Evolutionary conservation across 2,329 filamentous ascomycete species (phyloP).

Genomic region (Epichloe scottii): DNA sequence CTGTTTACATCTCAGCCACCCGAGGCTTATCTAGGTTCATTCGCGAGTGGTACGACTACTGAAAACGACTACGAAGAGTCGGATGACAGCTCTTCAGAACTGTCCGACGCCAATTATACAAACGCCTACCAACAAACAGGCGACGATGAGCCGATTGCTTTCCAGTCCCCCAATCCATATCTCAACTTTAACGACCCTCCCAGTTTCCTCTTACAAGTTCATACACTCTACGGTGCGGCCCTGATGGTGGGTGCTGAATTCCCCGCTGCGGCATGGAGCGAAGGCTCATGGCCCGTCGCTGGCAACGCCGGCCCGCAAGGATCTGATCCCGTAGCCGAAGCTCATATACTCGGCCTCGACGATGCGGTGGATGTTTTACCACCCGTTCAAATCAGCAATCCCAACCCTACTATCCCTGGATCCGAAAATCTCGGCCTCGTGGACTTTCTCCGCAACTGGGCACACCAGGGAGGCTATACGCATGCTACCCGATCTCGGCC

Average conservation of each 20-base stretch:
- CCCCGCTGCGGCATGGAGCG: background rate
- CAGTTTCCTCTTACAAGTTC: background rate
- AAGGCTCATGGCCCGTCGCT: background rate
- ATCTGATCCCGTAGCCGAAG: constrained; percentile 1
- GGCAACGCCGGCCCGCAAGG: background rate
- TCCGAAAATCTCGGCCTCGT: constrained; percentile 36
- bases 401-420: constrained; percentile 26
- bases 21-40: background rate
- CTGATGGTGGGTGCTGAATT: background rate
- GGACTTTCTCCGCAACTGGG: constrained; percentile 40
- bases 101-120: background rate
- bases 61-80: background rate
- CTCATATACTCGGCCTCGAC: background rate
- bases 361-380: constrained; percentile 3
- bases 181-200: background rate
- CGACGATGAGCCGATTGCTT: constrained; percentile 4
- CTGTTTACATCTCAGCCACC: background rate
- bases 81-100: background rate
- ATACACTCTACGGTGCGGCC: background rate
- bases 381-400: constrained; percentile 17
- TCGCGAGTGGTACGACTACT: background rate
- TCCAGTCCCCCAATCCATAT: background rate
- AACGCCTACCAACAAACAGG: constrained; percentile 6
- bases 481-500: constrained; percentile 13
- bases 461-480: constrained; percentile 19